Percentiles rank a stretch among this genome's conserved stretches.
Evolutionary conservation across 2,329 filamentous ascomycete genomes (phyloP).

Genomic region (Pestalotiopsis sp.): DNA sequence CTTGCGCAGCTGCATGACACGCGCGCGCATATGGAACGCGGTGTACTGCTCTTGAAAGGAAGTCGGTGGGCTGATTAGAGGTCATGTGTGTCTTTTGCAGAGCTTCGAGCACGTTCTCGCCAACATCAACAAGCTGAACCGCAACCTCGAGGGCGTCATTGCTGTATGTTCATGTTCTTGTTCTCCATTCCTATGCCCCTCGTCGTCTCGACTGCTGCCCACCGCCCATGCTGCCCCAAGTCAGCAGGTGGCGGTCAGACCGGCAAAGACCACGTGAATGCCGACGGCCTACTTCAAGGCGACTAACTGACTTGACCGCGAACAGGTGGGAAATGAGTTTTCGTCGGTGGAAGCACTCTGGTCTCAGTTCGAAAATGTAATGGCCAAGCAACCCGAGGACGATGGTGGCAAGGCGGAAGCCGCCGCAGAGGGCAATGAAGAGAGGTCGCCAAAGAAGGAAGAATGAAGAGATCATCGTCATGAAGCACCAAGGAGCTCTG

Average conservation of each 20-base stretch:
- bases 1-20: neutral
- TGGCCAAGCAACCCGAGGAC: constrained; percentile 67
- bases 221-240: neutral
- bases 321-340: constrained; percentile 89
- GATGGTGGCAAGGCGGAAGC: constrained; percentile 21
- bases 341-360: constrained; percentile 94
- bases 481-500: no score
- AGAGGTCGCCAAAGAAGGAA: constrained; percentile 27
- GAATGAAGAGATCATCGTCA: constrained; percentile 9
- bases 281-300: neutral
- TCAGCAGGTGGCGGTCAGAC: neutral
- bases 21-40: neutral
- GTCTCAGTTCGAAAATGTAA: constrained; percentile 96
- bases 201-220: neutral
- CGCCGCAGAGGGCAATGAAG: constrained; percentile 22
- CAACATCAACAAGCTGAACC: constrained; percentile 94
- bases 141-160: constrained; percentile 87
- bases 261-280: neutral
- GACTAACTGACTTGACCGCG: neutral
- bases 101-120: constrained; percentile 87
- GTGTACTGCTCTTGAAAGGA: neutral
- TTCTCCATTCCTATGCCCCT: neutral
- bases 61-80: neutral
- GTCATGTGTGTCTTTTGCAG: constrained; percentile 33
- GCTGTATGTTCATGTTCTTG: constrained; percentile 55